Evolutionary conservation across 768 basidiomycete species (phyloP), one percentile per base, ranked within the genome.

Genomic region (Amanita muscaria): DNA sequence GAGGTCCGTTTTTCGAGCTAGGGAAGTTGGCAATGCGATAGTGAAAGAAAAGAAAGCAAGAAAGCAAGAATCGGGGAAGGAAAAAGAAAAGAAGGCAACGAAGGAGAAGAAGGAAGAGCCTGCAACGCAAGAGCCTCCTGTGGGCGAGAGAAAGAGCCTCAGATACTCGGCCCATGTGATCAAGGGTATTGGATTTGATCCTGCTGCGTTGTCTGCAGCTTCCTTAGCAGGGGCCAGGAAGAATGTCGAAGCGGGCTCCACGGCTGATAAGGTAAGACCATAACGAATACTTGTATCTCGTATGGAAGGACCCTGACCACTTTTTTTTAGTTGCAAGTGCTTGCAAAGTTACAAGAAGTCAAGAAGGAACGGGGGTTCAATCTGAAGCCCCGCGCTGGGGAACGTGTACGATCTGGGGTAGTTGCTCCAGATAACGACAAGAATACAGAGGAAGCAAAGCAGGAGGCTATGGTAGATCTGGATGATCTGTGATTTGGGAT

Each of bases 171-270:
- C 81, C 0, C 66, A 67, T 40, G 59, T 84, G 18, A 77, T 91
- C 55, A 80, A 80, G 55, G 67, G 73, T 4, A 66, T 91, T 3
- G 88, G 88, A 2, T 91, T 90, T 48, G 85, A 91, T 61, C 88
- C 88, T 19, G 76, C 78, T 2, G 55, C 68, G 6, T 80, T 78
- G 54, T 59, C 65, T 33, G 77, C 77, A 1, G 70, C 67, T 31
- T 24, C 25, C n/a, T 23, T 12, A 3, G 22, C 15, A 27, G 14
- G 15, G n/a, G 18, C 23, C 25, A 39, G 31, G 21, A 44, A 36
- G 44, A 62, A 64, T 31, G 67, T 66, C 46, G 52, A 51, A 18
- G 64, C 66, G 27, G 64, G 71, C 37, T 54, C 60, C 7, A 65
- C 62, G 9, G 59, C 72, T 58, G 70, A 72, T 47, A 84, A 88